Conservation (phyloP, 345 rosid genomes). For the Gossypium australe region DNA sequence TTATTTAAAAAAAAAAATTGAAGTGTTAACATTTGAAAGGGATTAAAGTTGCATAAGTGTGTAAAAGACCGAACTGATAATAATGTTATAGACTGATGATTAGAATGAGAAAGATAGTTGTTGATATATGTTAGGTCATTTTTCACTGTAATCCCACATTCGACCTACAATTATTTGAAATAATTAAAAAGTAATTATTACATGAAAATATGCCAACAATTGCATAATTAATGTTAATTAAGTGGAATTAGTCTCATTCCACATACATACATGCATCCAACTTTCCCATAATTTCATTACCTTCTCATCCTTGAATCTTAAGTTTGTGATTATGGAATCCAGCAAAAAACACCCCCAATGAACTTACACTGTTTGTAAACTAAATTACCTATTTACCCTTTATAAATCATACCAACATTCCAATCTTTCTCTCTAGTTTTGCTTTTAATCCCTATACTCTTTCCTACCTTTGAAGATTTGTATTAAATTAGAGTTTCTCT, state of each 20-base stretch:
- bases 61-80: not conserved
- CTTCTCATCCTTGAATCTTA: no score
- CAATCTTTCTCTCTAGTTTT: no score
- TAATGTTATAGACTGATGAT: not conserved
- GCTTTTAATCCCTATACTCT: no score
- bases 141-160: constrained; percentile 2
- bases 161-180: not conserved
- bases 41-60: no score
- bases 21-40: no score
- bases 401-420: no score
- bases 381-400: not conserved
- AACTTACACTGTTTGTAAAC: no score
- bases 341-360: not conserved
- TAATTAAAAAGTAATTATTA: constrained; percentile 1
- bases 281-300: no score
- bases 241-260: not conserved
- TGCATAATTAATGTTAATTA: not conserved
- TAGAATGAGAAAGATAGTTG: not conserved
- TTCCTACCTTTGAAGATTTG: no score
- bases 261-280: no score
- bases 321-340: not conserved
- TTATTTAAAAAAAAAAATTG: no score
- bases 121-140: not conserved
- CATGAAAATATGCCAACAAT: not conserved
- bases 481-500: no score